Evolutionary conservation across 345 rosid genomes (phyloP).

Genomic region (Arabis hirsuta): DNA sequence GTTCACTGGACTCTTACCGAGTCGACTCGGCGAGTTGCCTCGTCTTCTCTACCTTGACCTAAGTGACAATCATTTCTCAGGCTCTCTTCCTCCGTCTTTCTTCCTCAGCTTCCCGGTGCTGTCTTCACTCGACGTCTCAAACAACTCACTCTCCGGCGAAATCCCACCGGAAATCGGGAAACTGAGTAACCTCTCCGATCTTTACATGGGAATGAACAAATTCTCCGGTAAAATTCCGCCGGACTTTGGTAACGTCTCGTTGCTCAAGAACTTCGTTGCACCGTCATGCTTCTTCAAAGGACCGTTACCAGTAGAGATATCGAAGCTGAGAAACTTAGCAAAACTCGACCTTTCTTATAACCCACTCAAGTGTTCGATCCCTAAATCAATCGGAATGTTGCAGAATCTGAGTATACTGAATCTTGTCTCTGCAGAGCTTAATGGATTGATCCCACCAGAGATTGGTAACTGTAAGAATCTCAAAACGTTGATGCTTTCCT

Average conservation of each 20-base stretch:
- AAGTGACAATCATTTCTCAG: constrained; percentile 62
- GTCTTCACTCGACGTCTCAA: constrained; percentile 68
- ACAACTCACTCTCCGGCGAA: constrained; percentile 66
- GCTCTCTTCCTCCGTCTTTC: constrained; percentile 56
- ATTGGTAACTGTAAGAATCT: constrained; percentile 68
- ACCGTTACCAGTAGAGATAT: constrained; percentile 70
- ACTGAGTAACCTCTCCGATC: constrained; percentile 58
- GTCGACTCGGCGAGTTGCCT: constrained; percentile 52
- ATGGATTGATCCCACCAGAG: constrained; percentile 74
- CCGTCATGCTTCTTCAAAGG: constrained; percentile 68
- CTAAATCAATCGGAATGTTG: constrained; percentile 61
- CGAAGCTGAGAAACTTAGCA: constrained; percentile 50
- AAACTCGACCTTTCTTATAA: constrained; percentile 84
- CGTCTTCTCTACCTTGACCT: constrained; percentile 64
- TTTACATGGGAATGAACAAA: constrained; percentile 70
- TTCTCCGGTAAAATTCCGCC: constrained; percentile 76
- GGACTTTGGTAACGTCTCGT: constrained; percentile 65
- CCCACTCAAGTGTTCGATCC: constrained; percentile 72
- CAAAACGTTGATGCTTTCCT: constrained; percentile 68
- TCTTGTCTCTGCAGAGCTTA: constrained; percentile 61
- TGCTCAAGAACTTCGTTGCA: constrained; percentile 56
- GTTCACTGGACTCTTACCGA: constrained; percentile 59
- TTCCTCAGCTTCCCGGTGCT: constrained; percentile 53
- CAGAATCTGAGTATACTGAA: constrained; percentile 55
- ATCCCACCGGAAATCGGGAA: constrained; percentile 68